phyloP scores from a whole-genome alignment of 257 asterid genomes.

The Solanum pennellii region DNA sequence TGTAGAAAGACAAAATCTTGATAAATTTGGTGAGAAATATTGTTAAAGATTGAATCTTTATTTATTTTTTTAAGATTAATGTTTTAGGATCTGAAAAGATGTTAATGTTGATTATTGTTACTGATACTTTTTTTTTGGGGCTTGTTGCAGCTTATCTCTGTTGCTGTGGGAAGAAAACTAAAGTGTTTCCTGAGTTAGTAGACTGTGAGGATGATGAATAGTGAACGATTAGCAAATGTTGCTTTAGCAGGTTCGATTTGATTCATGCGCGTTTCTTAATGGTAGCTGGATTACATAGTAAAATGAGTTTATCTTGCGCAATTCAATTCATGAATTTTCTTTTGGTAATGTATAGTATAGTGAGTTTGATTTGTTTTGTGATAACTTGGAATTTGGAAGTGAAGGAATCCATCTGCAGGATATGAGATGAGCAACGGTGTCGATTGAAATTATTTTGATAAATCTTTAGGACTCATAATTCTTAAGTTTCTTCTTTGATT shows the following conservation, averaged over 20 bases:
- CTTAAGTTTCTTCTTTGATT: neutral
- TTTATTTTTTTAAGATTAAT: too few species aligned
- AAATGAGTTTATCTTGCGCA: neutral
- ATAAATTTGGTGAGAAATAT: neutral
- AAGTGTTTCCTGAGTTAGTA: neutral
- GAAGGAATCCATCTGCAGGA: neutral
- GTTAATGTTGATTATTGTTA: neutral
- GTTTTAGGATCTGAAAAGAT: neutral
- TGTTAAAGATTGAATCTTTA: neutral
- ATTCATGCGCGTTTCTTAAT: neutral
- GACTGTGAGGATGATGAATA: constrained; percentile 25
- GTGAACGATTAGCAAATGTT: constrained; percentile 44
- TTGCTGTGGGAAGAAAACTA: neutral
- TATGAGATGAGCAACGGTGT: neutral
- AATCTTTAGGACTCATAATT: neutral
- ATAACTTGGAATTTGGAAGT: neutral
- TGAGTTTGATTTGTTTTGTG: neutral
- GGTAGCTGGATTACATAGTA: neutral
- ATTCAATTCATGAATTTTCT: neutral
- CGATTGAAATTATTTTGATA: neutral
- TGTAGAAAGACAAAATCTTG: neutral
- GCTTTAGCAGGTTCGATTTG: constrained; percentile 41
- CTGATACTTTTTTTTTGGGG: neutral
- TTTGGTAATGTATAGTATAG: neutral
- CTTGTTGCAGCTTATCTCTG: neutral